Base-by-base conservation (phyloP, 202 grass and related monocot genomes). In the Panicum hallii region DNA sequence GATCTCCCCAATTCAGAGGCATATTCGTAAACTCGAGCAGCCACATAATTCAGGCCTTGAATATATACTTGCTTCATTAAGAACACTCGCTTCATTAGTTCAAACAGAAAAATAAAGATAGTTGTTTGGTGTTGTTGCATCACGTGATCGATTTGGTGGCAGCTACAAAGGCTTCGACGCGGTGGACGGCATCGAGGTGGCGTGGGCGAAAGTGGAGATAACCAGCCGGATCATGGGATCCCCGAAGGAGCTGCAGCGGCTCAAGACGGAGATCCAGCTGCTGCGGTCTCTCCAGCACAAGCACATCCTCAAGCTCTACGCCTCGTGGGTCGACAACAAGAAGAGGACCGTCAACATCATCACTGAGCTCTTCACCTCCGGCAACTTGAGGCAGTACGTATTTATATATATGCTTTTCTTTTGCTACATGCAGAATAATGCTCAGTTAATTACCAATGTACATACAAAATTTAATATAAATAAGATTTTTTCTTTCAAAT, bases 131-230 rank as follows among this genome's bases (percentile, higher is more conserved):
- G 50, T 75, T 44, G 42, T 87, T 62, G 28, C 26, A 46, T 68
- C 50, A 82, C 63, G 72, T 77, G 70, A 77, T 62, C 3, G 23
- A 70, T 81, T 15, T 71, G 53, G 12, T 71, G 61, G 62, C 66
- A 91, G 90, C 45, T 91, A 91, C 68, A 86, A 88, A 58, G 90
- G 79, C 19, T 91, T 91, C 67, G 90, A 88, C 11, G 62, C 81
- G 38, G 79, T 91, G 32, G 83, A 86, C 28, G 90, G 90, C 7
- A 91, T 91, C 4, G 90, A 91, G 67, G 86, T 88, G 53, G 90
- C 90, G 2, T 91, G 90, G 90, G 84, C 77, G 6, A 84, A 91
- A 75, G 74, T 91, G 38, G 84, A 71, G 53, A 79, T 88, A 69
- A 80, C 53, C 28, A 53, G 48, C n/a, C 32, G 63, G 2, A 76